Evolutionary conservation across 2,329 filamentous ascomycete genomes (phyloP).

Genomic region (Claviceps capensis): DNA sequence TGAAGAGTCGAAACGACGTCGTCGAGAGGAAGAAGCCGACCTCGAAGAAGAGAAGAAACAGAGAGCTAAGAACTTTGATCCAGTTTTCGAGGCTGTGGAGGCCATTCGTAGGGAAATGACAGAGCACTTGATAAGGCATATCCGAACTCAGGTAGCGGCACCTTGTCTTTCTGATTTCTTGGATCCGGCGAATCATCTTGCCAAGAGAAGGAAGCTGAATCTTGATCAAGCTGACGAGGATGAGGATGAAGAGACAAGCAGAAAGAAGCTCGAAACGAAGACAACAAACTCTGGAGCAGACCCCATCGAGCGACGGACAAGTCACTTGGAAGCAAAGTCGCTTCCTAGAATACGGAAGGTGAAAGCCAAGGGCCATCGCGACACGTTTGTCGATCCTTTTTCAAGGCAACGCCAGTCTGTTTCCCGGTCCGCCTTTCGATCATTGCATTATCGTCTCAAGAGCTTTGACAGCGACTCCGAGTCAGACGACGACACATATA

Average conservation of each 20-base stretch:
- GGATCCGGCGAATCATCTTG: slow-evolving; percentile 64
- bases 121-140: slow-evolving; percentile 77
- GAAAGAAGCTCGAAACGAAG: slow-evolving; percentile 47
- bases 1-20: slow-evolving; percentile 50
- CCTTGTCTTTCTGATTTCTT: slow-evolving; percentile 70
- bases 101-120: slow-evolving; percentile 67
- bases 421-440: slow-evolving; percentile 51
- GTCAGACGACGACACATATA: slow-evolving; percentile 67
- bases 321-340: slow-evolving; percentile 41
- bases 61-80: slow-evolving; percentile 76
- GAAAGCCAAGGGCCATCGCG: slow-evolving; percentile 41
- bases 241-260: slow-evolving; percentile 37
- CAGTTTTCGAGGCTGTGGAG: slow-evolving; percentile 71
- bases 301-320: slow-evolving; percentile 46
- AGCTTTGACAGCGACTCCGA: slow-evolving; percentile 58
- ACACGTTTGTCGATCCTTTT: slow-evolving; percentile 54
- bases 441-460: slow-evolving; percentile 62
- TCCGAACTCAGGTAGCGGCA: slow-evolving; percentile 75
- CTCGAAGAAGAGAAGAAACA: slow-evolving; percentile 82
- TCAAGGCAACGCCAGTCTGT: slow-evolving; percentile 48
- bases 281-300: slow-evolving; percentile 53
- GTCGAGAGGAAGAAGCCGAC: slow-evolving; percentile 66
- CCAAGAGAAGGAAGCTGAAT: slow-evolving; percentile 69
- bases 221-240: slow-evolving; percentile 54
- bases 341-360: slow-evolving; percentile 64